Evolutionary conservation across 257 asterid genomes (phyloP).

Genomic region (Dorcoceras hygrometricum): DNA sequence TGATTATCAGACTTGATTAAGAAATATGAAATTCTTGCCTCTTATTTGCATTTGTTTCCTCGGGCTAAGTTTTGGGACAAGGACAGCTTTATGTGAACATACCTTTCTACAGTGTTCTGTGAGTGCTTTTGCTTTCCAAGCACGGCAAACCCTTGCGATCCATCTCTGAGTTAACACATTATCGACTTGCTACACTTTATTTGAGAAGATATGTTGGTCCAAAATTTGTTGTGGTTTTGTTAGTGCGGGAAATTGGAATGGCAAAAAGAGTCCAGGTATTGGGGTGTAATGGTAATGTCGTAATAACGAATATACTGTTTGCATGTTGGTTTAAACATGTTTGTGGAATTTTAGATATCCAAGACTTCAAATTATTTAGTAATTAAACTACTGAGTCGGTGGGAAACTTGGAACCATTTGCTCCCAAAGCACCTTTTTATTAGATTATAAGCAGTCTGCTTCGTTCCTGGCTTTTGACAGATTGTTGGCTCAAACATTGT

Average conservation of each 20-base stretch:
- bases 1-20: too few species aligned
- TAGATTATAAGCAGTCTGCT: neutral
- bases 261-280: neutral
- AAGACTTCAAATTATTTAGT: too few species aligned
- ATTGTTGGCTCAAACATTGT: neutral
- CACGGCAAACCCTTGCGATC: too few species aligned
- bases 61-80: too few species aligned
- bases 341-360: neutral
- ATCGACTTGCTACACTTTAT: neutral
- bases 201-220: neutral
- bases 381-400: neutral
- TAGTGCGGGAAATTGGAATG: neutral
- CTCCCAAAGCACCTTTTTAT: neutral
- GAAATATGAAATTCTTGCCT: too few species aligned
- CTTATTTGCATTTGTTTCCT: too few species aligned
- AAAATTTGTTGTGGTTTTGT: neutral
- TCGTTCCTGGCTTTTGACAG: neutral
- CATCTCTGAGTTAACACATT: neutral
- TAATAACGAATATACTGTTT: neutral
- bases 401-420: neutral
- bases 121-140: too few species aligned
- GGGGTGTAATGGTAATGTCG: neutral
- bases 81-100: too few species aligned
- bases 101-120: too few species aligned
- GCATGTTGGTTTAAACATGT: neutral